phyloP scores from a whole-genome alignment of 768 basidiomycete species.

The Naganishia vishniacii region DNA sequence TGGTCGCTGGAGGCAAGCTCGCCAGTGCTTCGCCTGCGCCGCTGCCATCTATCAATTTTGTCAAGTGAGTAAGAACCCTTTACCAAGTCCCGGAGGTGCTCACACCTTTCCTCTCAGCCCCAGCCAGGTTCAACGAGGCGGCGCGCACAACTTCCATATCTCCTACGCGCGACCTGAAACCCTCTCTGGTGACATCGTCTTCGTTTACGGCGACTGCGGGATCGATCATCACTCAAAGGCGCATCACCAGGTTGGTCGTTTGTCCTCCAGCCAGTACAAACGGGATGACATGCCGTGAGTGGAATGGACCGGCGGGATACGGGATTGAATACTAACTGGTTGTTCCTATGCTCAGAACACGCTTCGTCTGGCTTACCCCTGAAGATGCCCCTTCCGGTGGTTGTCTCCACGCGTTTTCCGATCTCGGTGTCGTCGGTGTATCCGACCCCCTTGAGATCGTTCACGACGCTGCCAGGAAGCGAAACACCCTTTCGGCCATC shows the following conservation, averaged over 20 bases:
- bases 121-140: conserved; percentile 5
- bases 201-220: conserved; percentile 20
- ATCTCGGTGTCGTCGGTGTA: conserved; percentile 21
- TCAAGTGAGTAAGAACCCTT: neutral
- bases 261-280: conserved; percentile 19
- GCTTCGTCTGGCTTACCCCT: conserved; percentile 30
- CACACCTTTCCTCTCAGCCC: neutral
- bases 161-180: conserved; percentile 20
- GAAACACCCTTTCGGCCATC: conserved; percentile 28
- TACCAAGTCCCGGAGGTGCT: neutral
- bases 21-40: conserved; percentile 14
- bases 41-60: conserved; percentile 13
- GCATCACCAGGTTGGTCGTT: conserved; percentile 18
- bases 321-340: neutral
- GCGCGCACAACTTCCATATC: conserved; percentile 23
- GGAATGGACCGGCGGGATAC: neutral
- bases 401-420: conserved; percentile 31
- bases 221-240: conserved; percentile 19
- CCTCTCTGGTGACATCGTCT: conserved; percentile 19
- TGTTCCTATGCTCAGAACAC: conserved; percentile 1
- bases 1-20: neutral
- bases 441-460: conserved; percentile 24
- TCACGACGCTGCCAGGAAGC: conserved; percentile 20
- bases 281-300: conserved; percentile 24
- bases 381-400: conserved; percentile 25